Evolutionary conservation across 2,329 filamentous ascomycete species (phyloP).

Genomic region (Karstenula rhodostoma): DNA sequence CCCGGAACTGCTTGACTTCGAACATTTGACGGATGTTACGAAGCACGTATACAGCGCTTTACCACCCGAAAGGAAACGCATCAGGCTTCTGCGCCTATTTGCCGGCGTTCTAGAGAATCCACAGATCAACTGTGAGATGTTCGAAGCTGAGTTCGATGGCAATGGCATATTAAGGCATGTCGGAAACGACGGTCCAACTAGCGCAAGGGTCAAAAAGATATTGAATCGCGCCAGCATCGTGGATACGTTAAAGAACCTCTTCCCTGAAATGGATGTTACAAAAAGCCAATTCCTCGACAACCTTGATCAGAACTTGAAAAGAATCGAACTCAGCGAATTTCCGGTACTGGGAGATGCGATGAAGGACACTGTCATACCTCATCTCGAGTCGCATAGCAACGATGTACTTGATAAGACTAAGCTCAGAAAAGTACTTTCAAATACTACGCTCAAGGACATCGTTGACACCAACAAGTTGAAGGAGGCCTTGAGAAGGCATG

Average conservation of each 20-base stretch:
- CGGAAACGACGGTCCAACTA: neutral
- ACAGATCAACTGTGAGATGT: slow-evolving; percentile 14
- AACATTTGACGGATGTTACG: neutral
- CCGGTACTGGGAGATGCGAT: too few species aligned
- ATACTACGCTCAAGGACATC: too few species aligned
- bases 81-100: slow-evolving; percentile 10
- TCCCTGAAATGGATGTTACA: too few species aligned
- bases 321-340: too few species aligned
- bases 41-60: slow-evolving; percentile 4
- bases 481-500: too few species aligned
- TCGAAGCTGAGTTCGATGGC: slow-evolving; percentile 13
- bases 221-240: neutral
- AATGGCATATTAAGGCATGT: slow-evolving; percentile 3
- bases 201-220: neutral
- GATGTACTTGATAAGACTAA: too few species aligned
- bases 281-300: neutral
- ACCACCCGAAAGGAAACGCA: slow-evolving; percentile 9
- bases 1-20: slow-evolving; percentile 11
- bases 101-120: slow-evolving; percentile 12
- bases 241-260: neutral
- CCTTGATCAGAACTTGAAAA: too few species aligned
- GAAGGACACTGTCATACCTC: too few species aligned
- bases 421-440: too few species aligned
- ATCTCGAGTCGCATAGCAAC: too few species aligned
- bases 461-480: too few species aligned